These are phyloP conservation scores for Monosporascus sp. DNA, from an alignment of 2,329 filamentous ascomycete species.

Conservation along the genomic window DNA sequence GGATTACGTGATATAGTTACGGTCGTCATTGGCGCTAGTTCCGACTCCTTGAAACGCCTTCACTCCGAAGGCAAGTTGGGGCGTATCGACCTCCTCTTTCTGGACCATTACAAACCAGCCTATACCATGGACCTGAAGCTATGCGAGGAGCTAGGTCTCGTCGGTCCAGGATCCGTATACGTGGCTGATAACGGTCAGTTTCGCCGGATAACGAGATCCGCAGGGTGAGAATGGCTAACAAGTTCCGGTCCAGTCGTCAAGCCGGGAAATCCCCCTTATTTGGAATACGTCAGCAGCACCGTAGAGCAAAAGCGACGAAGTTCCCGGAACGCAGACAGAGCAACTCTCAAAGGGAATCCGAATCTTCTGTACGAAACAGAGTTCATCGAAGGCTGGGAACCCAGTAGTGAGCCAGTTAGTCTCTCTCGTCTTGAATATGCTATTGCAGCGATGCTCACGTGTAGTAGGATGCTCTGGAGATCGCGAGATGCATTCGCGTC, in stretches of 20 bases:
- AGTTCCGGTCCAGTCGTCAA: slow-evolving; percentile 45
- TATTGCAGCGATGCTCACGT: slow-evolving; percentile 12
- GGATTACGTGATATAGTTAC: slow-evolving; percentile 66
- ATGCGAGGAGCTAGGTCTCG: slow-evolving; percentile 64
- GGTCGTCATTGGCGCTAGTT: slow-evolving; percentile 65
- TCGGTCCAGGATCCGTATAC: slow-evolving; percentile 57
- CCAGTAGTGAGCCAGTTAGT: slow-evolving; percentile 60
- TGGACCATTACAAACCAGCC: slow-evolving; percentile 76
- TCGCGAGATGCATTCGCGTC: slow-evolving; percentile 51
- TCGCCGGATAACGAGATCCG: background rate
- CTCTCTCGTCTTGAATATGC: background rate
- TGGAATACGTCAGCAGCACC: slow-evolving; percentile 63
- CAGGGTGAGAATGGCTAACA: background rate
- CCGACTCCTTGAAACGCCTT: slow-evolving; percentile 58
- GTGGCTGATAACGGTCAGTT: slow-evolving; percentile 57
- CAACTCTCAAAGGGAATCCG: slow-evolving; percentile 48
- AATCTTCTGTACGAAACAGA: slow-evolving; percentile 61
- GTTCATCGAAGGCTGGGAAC: slow-evolving; percentile 61
- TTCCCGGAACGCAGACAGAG: slow-evolving; percentile 26
- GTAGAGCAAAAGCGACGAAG: slow-evolving; percentile 55
- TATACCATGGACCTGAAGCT: slow-evolving; percentile 73
- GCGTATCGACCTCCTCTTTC: slow-evolving; percentile 66
- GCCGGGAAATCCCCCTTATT: slow-evolving; percentile 65
- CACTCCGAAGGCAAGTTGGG: slow-evolving; percentile 46
- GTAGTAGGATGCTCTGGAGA: slow-evolving; percentile 60